A percentile compares a stretch with the other conserved stretches of the same genome.
Evolutionary conservation across 768 basidiomycete genomes (phyloP).

Genomic region (Boletus tylopilopsis): DNA sequence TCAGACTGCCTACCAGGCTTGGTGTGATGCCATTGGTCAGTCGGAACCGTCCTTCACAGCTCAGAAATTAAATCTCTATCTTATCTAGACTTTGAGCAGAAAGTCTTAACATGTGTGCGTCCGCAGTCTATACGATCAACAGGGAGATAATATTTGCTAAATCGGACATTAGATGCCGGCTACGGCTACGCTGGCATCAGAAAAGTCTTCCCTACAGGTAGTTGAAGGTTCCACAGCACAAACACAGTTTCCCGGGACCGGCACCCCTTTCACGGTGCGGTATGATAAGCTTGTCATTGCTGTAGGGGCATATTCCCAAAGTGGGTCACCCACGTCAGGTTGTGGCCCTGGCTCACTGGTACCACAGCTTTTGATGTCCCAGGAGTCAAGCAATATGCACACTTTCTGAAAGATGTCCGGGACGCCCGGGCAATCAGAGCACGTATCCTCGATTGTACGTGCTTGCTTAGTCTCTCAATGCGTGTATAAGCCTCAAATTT

Average conservation of each 20-base stretch:
- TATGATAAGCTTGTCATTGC: conserved; percentile 85
- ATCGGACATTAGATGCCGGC: conserved; percentile 53
- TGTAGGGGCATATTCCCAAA: conserved; percentile 84
- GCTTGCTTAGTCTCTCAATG: not conserved
- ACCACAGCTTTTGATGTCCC: conserved; percentile 61
- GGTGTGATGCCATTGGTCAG: conserved; percentile 70
- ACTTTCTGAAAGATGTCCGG: conserved; percentile 78
- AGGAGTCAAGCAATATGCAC: conserved; percentile 76
- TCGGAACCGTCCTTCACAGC: not conserved
- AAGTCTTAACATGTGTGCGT: conserved; percentile 57
- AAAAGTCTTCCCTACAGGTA: conserved; percentile 14
- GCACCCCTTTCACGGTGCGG: conserved; percentile 49
- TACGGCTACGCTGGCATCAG: conserved; percentile 42
- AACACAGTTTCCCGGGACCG: conserved; percentile 17
- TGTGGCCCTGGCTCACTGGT: not conserved
- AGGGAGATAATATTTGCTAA: not conserved
- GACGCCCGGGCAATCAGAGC: conserved; percentile 70
- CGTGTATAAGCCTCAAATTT: not conserved
- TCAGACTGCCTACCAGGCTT: conserved; percentile 66
- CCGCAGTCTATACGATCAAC: not conserved
- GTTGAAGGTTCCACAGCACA: conserved; percentile 17
- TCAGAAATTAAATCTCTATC: conserved; percentile 6
- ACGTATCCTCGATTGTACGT: conserved; percentile 68
- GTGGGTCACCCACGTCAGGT: conserved; percentile 37
- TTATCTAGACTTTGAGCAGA: conserved; percentile 53